Conservation (phyloP, 805 yeast species). For the Wickerhamomyces bovis region DNA sequence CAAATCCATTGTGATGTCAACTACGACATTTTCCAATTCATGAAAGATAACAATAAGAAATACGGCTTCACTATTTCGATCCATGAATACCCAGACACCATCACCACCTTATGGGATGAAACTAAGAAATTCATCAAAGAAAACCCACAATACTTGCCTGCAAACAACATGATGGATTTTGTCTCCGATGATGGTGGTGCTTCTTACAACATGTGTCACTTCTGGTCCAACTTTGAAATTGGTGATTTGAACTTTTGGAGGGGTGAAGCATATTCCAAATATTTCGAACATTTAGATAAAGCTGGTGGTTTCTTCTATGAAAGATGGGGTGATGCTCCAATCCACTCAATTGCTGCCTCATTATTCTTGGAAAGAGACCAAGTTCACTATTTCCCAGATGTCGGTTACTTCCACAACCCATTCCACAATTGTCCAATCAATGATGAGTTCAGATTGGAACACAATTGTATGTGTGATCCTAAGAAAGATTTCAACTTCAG, state of each 20-base stretch:
- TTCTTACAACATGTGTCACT: constrained; percentile 70
- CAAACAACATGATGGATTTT: constrained; percentile 56
- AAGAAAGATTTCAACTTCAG: constrained; percentile 72
- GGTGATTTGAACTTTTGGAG: constrained; percentile 71
- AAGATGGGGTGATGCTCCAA: constrained; percentile 93
- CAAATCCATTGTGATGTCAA: constrained; percentile 55
- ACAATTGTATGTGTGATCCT: constrained; percentile 74
- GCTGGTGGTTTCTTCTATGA: constrained; percentile 81
- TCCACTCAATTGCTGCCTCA: constrained; percentile 72
- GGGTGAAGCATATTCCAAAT: constrained; percentile 49
- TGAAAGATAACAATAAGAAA: constrained; percentile 48
- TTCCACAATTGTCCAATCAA: constrained; percentile 77
- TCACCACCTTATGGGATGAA: constrained; percentile 60
- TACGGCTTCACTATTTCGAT: constrained; percentile 70
- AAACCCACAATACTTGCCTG: constrained; percentile 35
- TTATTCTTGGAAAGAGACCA: constrained; percentile 51
- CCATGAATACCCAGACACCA: constrained; percentile 59
- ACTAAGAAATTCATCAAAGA: constrained; percentile 40
- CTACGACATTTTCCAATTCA: constrained; percentile 57
- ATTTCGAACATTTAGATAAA: constrained; percentile 57
- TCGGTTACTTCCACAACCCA: constrained; percentile 77
- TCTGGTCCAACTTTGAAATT: constrained; percentile 77
- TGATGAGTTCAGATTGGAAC: constrained; percentile 47
- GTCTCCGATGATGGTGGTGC: constrained; percentile 61
- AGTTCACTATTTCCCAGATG: constrained; percentile 66